Conservation (phyloP, 2,329 filamentous ascomycete genomes). For the Colletotrichum euphorbiae region DNA sequence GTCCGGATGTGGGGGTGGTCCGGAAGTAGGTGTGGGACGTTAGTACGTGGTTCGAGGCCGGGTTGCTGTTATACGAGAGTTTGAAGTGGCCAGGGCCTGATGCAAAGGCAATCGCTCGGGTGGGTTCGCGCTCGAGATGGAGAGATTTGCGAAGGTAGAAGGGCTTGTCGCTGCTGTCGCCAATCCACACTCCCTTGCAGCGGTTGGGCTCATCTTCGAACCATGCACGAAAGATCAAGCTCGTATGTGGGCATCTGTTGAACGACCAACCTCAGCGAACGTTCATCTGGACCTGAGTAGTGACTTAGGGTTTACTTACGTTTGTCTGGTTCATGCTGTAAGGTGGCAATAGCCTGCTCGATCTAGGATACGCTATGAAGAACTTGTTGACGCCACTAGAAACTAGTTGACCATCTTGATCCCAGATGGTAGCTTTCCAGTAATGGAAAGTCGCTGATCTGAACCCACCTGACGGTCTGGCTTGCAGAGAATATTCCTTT, state of each 20-base stretch:
- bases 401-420: conserved; percentile 46
- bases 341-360: conserved; percentile 49
- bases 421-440: conserved; percentile 53
- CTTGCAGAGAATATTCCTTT: conserved; percentile 43
- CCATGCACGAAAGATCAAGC: conserved; percentile 55
- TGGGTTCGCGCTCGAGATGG: conserved; percentile 45
- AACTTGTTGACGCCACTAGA: conserved; percentile 49
- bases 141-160: conserved; percentile 52
- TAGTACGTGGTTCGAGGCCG: conserved; percentile 50
- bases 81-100: conserved; percentile 56
- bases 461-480: conserved; percentile 49
- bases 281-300: too few species aligned
- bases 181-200: conserved; percentile 56
- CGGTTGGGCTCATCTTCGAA: conserved; percentile 54
- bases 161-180: conserved; percentile 53
- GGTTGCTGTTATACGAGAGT: conserved; percentile 50
- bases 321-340: conserved; percentile 57
- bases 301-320: conserved; percentile 24
- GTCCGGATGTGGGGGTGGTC: too few species aligned
- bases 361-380: conserved; percentile 53
- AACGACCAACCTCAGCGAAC: background rate
- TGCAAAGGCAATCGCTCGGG: conserved; percentile 50
- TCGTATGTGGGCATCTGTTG: conserved; percentile 53
- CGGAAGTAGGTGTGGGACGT: too few species aligned
- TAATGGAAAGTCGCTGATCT: conserved; percentile 50